Evolutionary conservation across 495 filamentous ascomycete species (phyloP).

Genomic region (Stereocaulon alpinum): DNA sequence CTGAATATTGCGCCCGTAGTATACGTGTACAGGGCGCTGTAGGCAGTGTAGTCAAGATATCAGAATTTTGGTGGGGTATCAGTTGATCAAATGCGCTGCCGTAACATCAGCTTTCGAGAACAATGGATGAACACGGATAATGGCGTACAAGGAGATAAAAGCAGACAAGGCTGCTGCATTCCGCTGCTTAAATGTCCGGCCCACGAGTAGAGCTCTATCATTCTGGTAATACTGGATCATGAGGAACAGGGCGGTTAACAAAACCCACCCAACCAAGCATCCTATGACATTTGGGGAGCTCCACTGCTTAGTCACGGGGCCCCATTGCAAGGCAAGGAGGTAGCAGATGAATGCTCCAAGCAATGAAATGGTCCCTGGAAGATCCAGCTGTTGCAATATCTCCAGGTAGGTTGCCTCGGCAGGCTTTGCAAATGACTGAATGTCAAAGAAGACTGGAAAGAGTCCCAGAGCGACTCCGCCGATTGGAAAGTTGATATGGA

Average conservation of each 20-base stretch:
- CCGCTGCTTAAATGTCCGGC: slow-evolving; percentile 11
- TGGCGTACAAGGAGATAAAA: slow-evolving; percentile 5
- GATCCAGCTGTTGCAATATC: slow-evolving; percentile 29
- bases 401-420: slow-evolving; percentile 21
- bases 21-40: no score
- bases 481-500: slow-evolving; percentile 25
- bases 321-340: slow-evolving; percentile 26
- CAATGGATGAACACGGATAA: background rate
- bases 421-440: slow-evolving; percentile 14
- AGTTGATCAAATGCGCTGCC: no score
- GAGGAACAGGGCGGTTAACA: slow-evolving; percentile 13
- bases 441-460: slow-evolving; percentile 22
- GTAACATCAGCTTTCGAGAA: background rate
- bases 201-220: slow-evolving; percentile 11
- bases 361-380: slow-evolving; percentile 17
- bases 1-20: no score
- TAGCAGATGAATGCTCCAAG: slow-evolving; percentile 19
- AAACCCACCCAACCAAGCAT: slow-evolving; percentile 15
- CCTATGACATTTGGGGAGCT: slow-evolving; percentile 15
- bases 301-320: slow-evolving; percentile 20
- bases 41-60: no score
- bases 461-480: slow-evolving; percentile 22
- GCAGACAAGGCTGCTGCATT: background rate
- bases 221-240: slow-evolving; percentile 10
- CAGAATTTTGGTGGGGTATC: no score